Percentiles rank a stretch among this genome's conserved stretches.
Conservation (phyloP, 805 yeast genomes). For the fission yeast (Schizosaccharomyces pombe) region DNA sequence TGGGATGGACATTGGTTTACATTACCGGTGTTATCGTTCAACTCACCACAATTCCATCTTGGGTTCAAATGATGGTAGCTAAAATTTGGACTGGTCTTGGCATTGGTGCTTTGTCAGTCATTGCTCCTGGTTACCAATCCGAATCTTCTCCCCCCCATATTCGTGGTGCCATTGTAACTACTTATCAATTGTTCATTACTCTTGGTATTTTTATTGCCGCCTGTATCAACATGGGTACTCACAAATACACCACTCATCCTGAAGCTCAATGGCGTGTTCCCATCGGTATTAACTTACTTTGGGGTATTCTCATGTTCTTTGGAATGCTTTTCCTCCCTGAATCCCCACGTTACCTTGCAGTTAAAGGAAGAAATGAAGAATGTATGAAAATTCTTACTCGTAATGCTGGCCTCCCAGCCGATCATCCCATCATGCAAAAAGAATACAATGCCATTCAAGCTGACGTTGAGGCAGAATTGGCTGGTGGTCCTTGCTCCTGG, state of each 20-base stretch:
- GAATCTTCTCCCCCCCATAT: conserved; percentile 58
- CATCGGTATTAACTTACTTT: conserved; percentile 42
- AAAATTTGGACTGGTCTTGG: conserved; percentile 40
- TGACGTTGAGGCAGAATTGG: conserved; percentile 26
- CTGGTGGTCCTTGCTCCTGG: conserved; percentile 31
- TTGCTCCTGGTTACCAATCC: conserved; percentile 44
- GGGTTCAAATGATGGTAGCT: conserved; percentile 15
- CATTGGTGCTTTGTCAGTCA: conserved; percentile 55
- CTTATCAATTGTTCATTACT: conserved; percentile 50
- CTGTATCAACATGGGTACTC: conserved; percentile 45
- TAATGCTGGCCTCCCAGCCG: conserved; percentile 5
- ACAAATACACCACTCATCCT: conserved; percentile 15
- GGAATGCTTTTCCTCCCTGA: conserved; percentile 54
- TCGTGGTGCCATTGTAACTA: conserved; percentile 53
- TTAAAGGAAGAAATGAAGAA: conserved; percentile 28
- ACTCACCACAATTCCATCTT: conserved; percentile 10
- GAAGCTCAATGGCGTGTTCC: conserved; percentile 46
- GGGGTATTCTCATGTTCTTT: conserved; percentile 35
- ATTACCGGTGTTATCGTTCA: conserved; percentile 5
- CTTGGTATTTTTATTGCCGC: conserved; percentile 50
- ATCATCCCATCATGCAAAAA: conserved; percentile 15
- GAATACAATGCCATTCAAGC: conserved; percentile 20
- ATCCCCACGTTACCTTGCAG: conserved; percentile 47
- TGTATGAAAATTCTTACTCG: conserved; percentile 39
- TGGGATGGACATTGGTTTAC: conserved; percentile 5